A percentile compares a stretch with the other conserved stretches of the same genome.
Evolutionary conservation across 257 asterid genomes (phyloP).

Genomic region (Solanum arcanum): DNA sequence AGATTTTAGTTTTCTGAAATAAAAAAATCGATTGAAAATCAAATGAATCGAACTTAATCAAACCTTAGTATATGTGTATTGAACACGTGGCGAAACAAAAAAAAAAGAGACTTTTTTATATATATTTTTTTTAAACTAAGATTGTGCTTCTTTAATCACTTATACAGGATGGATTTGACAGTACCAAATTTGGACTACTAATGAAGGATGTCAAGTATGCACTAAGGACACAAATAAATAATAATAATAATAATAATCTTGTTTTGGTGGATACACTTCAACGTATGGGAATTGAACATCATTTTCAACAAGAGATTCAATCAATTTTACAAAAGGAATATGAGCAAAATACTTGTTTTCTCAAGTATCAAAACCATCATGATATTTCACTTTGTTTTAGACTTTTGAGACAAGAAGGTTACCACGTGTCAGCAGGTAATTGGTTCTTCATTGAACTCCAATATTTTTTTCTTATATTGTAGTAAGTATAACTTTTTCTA

Average conservation of each 20-base stretch:
- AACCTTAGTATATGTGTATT: too few relatives aligned
- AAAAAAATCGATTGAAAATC: too few relatives aligned
- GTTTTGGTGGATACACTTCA: conserved; percentile 25
- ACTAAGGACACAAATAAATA: background rate
- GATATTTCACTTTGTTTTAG: conserved; percentile 32
- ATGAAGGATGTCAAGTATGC: conserved; percentile 4
- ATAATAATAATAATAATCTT: background rate
- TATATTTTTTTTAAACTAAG: too few relatives aligned
- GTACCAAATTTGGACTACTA: background rate
- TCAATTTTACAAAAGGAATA: conserved; percentile 6
- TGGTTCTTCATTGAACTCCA: background rate
- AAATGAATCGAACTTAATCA: too few relatives aligned
- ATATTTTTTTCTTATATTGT: background rate
- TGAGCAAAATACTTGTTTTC: background rate
- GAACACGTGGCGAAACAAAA: too few relatives aligned
- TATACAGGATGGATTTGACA: conserved; percentile 6
- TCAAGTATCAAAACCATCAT: background rate
- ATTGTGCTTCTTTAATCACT: too few relatives aligned
- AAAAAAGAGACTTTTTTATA: too few relatives aligned
- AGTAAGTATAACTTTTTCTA: too few relatives aligned
- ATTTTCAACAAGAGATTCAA: conserved; percentile 20
- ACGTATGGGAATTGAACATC: conserved; percentile 20
- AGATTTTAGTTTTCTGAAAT: too few relatives aligned
- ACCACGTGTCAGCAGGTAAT: conserved; percentile 21
- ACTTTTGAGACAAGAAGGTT: conserved; percentile 32